phyloP scores from a whole-genome alignment of 345 rosid genomes.

The Raphanus sativus region DNA sequence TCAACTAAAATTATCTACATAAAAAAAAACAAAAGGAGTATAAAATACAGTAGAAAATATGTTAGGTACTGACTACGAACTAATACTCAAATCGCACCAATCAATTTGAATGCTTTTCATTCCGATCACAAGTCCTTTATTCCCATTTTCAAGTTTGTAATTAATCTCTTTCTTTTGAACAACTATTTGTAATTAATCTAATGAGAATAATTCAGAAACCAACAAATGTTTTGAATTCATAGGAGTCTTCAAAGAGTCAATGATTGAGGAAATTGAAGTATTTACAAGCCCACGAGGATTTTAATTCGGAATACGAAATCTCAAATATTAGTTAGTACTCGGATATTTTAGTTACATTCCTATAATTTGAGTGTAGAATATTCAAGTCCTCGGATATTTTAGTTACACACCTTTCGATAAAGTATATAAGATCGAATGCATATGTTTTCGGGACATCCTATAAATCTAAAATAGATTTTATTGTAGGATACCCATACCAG shows the following conservation, averaged over 20 bases:
- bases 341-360: no score
- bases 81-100: slow-evolving; percentile 4
- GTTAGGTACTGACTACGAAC: background rate
- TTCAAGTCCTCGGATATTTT: background rate
- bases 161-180: no score
- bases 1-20: no score
- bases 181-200: no score
- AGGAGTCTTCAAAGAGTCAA: background rate
- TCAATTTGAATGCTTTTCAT: slow-evolving; percentile 6
- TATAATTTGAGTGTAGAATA: background rate
- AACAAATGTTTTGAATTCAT: background rate
- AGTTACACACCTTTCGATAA: background rate
- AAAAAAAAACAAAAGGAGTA: no score
- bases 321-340: background rate
- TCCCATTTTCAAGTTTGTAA: no score
- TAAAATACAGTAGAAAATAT: background rate
- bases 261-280: background rate
- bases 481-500: background rate
- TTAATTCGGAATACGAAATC: background rate
- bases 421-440: background rate
- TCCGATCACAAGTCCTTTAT: background rate
- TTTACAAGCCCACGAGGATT: background rate
- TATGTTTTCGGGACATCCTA: background rate
- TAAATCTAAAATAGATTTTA: background rate
- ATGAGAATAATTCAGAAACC: background rate